A percentile compares a stretch with the other conserved stretches of the same genome.
These are phyloP conservation scores for Suillus subluteus DNA, from an alignment of 768 basidiomycete species.

Conservation along the genomic window DNA sequence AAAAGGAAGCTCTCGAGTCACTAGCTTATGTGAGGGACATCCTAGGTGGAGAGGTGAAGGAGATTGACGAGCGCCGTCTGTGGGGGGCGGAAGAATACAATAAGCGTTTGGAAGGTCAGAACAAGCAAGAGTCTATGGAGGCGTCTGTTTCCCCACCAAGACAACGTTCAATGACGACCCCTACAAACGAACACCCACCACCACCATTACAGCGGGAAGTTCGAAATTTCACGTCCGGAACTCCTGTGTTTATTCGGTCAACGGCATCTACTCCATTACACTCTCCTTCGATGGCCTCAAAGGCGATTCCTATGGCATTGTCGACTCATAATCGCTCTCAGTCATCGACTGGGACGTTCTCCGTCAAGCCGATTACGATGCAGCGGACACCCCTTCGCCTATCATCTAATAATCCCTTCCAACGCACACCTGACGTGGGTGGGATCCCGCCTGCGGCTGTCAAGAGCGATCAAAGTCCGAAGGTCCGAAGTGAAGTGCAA, in stretches of 20 bases:
- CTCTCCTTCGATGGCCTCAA: constrained; percentile 17
- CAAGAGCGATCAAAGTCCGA: constrained; percentile 12
- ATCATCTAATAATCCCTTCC: constrained; percentile 35
- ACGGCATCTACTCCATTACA: constrained; percentile 15
- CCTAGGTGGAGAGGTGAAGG: constrained; percentile 53
- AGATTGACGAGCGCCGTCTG: constrained; percentile 70
- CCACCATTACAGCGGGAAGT: constrained; percentile 17
- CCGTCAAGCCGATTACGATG: constrained; percentile 17
- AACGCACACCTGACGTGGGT: constrained; percentile 22
- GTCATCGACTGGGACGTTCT: constrained; percentile 15
- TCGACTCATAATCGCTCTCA: constrained; percentile 20
- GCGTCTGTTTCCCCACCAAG: constrained; percentile 41
- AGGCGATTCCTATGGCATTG: constrained; percentile 11
- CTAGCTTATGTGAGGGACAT: constrained; percentile 80
- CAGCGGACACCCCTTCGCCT: constrained; percentile 29
- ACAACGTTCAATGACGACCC: constrained; percentile 43
- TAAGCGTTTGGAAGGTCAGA: constrained; percentile 39
- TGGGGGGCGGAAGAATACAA: constrained; percentile 54
- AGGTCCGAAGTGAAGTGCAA: constrained; percentile 21
- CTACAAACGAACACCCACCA: constrained; percentile 24
- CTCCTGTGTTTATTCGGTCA: constrained; percentile 25
- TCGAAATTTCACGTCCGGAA: constrained; percentile 19
- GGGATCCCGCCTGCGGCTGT: constrained; percentile 11
- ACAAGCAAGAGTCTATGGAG: constrained; percentile 25
- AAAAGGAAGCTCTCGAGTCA: constrained; percentile 71